Percentiles rank a stretch among this genome's conserved stretches.
Conservation (phyloP, 1,139 yeast species). For the Blastobotrys petasosporus region DNA sequence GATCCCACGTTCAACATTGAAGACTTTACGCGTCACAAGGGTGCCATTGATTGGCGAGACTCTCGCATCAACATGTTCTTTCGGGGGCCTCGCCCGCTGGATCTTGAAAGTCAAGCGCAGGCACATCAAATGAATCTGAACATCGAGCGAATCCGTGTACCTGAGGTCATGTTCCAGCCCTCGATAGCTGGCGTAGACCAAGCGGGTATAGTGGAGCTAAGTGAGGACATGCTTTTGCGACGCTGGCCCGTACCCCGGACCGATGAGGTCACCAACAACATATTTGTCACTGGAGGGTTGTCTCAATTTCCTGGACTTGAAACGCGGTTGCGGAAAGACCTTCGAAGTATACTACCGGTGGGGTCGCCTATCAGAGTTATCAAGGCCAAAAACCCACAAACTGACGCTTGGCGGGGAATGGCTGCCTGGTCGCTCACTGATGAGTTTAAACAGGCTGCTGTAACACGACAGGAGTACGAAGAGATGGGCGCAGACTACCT, state of each 20-base stretch:
- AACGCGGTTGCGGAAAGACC: constrained; percentile 59
- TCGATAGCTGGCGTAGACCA: constrained; percentile 92
- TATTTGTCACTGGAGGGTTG: constrained; percentile 85
- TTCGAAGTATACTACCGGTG: constrained; percentile 64
- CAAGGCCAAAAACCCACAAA: constrained; percentile 57
- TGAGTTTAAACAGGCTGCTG: constrained; percentile 45
- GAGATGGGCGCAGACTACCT: constrained; percentile 89
- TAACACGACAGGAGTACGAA: constrained; percentile 68
- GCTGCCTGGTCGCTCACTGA: constrained; percentile 59
- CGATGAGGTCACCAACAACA: constrained; percentile 38
- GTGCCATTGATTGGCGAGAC: constrained; percentile 72
- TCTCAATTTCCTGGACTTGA: constrained; percentile 60
- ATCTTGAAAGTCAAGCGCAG: constrained; percentile 57
- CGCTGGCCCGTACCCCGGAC: constrained; percentile 51
- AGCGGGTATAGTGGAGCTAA: constrained; percentile 79
- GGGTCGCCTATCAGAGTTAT: constrained; percentile 58
- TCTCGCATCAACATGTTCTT: constrained; percentile 75
- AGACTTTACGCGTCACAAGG: constrained; percentile 69
- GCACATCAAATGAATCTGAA: constrained; percentile 88
- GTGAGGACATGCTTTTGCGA: constrained; percentile 58
- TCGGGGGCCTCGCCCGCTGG: constrained; percentile 79
- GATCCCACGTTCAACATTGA: constrained; percentile 84
- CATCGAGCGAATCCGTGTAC: constrained; percentile 84
- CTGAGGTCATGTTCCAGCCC: constrained; percentile 93
- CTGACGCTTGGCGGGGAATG: constrained; percentile 96